phyloP scores from a whole-genome alignment of 176 grass and related monocot genomes.

The Metroxylon sagu region DNA sequence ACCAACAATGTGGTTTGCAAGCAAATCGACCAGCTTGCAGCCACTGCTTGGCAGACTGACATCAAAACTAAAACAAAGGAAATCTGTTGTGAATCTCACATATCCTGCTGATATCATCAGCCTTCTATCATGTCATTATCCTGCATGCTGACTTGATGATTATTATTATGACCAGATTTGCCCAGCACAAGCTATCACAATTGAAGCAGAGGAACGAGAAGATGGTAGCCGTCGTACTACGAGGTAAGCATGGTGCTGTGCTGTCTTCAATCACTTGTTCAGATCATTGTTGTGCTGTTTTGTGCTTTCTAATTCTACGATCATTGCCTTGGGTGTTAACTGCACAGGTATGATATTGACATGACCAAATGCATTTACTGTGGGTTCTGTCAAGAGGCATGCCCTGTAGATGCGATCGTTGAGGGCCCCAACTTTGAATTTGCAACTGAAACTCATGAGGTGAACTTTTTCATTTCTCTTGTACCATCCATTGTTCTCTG shows the following conservation, averaged over 20 bases:
- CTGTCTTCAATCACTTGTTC: too few relatives aligned
- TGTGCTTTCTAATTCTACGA: too few relatives aligned
- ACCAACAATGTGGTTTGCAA: too few relatives aligned
- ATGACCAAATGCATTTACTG: conserved; percentile 99
- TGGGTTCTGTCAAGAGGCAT: conserved; percentile 97
- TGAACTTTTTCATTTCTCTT: conserved; percentile 13
- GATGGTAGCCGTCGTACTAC: conserved; percentile 95
- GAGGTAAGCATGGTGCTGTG: conserved; percentile 28
- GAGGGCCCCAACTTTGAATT: conserved; percentile 99
- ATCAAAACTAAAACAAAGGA: too few relatives aligned
- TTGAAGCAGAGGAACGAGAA: conserved; percentile 98
- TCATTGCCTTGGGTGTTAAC: too few relatives aligned
- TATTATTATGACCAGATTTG: conserved; percentile 53
- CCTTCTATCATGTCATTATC: too few relatives aligned
- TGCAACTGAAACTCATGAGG: conserved; percentile 93
- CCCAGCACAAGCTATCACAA: conserved; percentile 97
- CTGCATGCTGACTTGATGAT: background rate
- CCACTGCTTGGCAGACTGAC: too few relatives aligned
- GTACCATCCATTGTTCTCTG: too few relatives aligned
- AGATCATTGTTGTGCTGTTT: too few relatives aligned
- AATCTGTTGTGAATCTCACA: too few relatives aligned
- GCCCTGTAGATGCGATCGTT: conserved; percentile 96
- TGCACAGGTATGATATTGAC: conserved; percentile 51
- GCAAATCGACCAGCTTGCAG: too few relatives aligned
- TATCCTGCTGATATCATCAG: too few relatives aligned